Percentiles rank a stretch among this genome's conserved stretches.
These are phyloP conservation scores for Entomortierella lignicola DNA, from an alignment of 192 early-diverging fungal genomes.

Conservation along the genomic window DNA sequence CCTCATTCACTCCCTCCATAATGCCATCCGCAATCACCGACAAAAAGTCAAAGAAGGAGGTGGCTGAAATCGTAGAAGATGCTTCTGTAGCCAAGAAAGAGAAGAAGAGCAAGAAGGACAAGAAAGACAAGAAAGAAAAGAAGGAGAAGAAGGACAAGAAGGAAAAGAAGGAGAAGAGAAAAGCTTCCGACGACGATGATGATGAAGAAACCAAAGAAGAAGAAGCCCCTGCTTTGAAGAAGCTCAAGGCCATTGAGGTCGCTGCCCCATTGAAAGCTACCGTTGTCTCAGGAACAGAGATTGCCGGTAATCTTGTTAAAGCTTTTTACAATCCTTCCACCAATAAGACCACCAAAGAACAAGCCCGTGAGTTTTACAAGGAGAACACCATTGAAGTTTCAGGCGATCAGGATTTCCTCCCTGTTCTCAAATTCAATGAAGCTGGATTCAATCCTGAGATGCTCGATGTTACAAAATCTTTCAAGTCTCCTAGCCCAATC, in stretches of 20 bases:
- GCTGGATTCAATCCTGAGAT: conserved; percentile 77
- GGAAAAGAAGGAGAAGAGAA: conserved; percentile 54
- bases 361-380: conserved; percentile 59
- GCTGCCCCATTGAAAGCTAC: conserved; percentile 36
- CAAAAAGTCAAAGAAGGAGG: conserved; percentile 11
- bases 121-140: conserved; percentile 40
- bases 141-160: conserved; percentile 33
- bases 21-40: conserved; percentile 18
- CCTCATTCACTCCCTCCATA: conserved; percentile 4
- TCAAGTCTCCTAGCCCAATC: conserved; percentile 90
- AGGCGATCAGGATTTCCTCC: conserved; percentile 67
- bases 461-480: conserved; percentile 69
- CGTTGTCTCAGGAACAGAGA: conserved; percentile 38
- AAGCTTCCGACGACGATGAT: conserved; percentile 29
- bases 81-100: conserved; percentile 28
- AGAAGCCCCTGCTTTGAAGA: conserved; percentile 32
- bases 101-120: conserved; percentile 46
- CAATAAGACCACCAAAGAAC: conserved; percentile 53
- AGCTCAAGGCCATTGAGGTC: conserved; percentile 47
- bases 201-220: conserved; percentile 8
- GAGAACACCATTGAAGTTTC: conserved; percentile 60
- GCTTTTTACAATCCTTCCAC: conserved; percentile 39
- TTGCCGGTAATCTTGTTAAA: conserved; percentile 62
- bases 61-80: background rate
- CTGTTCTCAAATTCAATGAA: conserved; percentile 80